Percentiles rank a stretch among this genome's conserved stretches.
These are phyloP conservation scores for Plasmodium vinckei DNA, from an alignment of 169 alveolate genomes.

Conservation along the genomic window DNA sequence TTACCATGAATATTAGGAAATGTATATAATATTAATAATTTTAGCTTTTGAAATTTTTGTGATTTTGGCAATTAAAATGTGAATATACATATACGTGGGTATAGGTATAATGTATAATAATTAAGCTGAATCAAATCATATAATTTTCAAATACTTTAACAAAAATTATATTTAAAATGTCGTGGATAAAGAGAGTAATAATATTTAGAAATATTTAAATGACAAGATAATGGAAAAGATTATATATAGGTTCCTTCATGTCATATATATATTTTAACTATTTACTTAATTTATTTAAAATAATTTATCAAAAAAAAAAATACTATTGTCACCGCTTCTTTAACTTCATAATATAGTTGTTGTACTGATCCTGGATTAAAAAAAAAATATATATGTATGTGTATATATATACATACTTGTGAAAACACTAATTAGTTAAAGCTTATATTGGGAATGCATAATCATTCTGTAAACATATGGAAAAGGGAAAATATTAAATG, in stretches of 20 bases:
- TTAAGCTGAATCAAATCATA: constrained; percentile 40
- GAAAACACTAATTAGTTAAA: no score
- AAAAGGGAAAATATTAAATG: no score
- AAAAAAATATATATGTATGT: constrained; percentile 6
- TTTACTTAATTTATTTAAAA: constrained; percentile 10
- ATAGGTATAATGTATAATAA: constrained; percentile 7
- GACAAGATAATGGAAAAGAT: background rate
- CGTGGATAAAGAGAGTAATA: background rate
- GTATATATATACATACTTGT: background rate
- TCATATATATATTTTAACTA: constrained; percentile 6
- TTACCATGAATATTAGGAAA: background rate
- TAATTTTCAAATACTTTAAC: constrained; percentile 52
- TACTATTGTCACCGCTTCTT: constrained; percentile 37
- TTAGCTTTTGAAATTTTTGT: constrained; percentile 13
- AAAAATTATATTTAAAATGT: constrained; percentile 39
- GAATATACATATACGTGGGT: background rate
- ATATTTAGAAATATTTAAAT: constrained; percentile 18
- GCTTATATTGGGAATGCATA: no score
- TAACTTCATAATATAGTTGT: constrained; percentile 56
- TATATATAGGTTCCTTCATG: constrained; percentile 1
- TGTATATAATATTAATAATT: background rate
- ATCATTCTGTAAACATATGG: no score
- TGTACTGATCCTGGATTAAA: constrained; percentile 45
- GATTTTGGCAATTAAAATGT: constrained; percentile 14
- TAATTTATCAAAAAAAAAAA: constrained; percentile 13